Evolutionary conservation across 805 yeast genomes (phyloP), one percentile per base, ranked within the genome.

Genomic region (Nakazawaea ishiwadae): DNA sequence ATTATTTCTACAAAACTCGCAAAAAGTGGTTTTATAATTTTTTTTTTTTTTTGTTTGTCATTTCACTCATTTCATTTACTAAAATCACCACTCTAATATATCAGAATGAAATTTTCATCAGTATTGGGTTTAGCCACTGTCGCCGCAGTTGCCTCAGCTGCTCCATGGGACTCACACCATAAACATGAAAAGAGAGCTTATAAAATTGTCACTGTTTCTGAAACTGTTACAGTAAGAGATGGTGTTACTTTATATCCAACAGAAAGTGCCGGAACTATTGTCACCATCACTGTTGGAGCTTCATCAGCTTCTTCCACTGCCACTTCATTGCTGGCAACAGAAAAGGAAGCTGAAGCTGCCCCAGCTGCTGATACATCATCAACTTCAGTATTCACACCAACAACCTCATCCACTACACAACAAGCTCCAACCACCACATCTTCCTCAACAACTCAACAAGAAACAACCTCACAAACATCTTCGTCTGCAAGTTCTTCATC

Each of bases 341-440:
- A 44, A 24, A 31, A 31, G 5, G 24, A 37, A 11, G 26, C 46
- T 28, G 37, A 26, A 41, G 27, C 53, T 37, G 35, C 56, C 31
- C 19, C 51, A 27, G 19, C 50, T 17, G 36, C 50, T 27, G 24
- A 48, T 19, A 32, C 42, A 10, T 16, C 48, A n/a, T 14, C 52
- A 11, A 31, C 54, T 21, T 37, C 63, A 18, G 36, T 51, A 17
- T 15, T 60, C 5, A 38, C 52, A 7, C 34, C 50, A 20, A 35
- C 60, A 8, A 27, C 60, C 12, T 42, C 54, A 3, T 30, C 53
- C 10, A 18, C 56, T 9, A 35, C 58, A 49, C 27, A 57, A 46
- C 42, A 15, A 44, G 46, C 23, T 31, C 30, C 18, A n/a, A 35
- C 52, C 37, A 34, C 55, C 44, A 34, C 54, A 31, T n/a, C 55